Evolutionary conservation across 371 early-diverging fungal genomes (phyloP).

Genomic region (Rhizopus sp.): DNA sequence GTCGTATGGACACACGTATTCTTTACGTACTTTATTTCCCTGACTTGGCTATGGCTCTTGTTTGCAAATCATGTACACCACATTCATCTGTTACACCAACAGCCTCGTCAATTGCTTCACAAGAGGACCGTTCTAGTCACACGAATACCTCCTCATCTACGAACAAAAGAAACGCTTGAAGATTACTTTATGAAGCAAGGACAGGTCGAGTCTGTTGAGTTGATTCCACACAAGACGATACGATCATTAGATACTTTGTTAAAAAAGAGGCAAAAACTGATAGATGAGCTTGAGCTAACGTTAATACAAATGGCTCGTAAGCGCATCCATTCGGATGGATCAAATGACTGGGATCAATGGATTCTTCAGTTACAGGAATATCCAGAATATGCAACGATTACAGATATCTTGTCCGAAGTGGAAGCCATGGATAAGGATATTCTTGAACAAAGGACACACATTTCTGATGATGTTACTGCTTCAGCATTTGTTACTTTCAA

Average conservation of each 20-base stretch:
- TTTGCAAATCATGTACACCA: constrained; percentile 53
- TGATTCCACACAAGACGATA: constrained; percentile 34
- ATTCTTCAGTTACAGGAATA: background rate
- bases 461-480: constrained; percentile 29
- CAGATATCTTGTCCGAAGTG: constrained; percentile 14
- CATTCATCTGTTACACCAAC: constrained; percentile 35
- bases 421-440: constrained; percentile 29
- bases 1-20: constrained; percentile 49
- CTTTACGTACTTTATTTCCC: constrained; percentile 35
- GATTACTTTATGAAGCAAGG: constrained; percentile 48
- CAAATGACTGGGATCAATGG: constrained; percentile 9
- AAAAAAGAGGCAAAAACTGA: constrained; percentile 15
- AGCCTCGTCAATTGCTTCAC: background rate
- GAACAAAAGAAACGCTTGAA: constrained; percentile 36
- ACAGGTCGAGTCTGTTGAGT: constrained; percentile 35
- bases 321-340: no score
- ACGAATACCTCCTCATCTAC: constrained; percentile 37
- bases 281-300: constrained; percentile 32
- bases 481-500: constrained; percentile 69
- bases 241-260: constrained; percentile 17
- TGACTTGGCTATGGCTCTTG: constrained; percentile 51
- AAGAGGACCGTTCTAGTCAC: constrained; percentile 34
- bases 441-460: constrained; percentile 18
- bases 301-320: constrained; percentile 29
- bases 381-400: background rate